Evolutionary conservation across 2,329 filamentous ascomycete genomes (phyloP), one percentile per base, ranked within the genome.

Genomic region (Pezizomycotina sp.): DNA sequence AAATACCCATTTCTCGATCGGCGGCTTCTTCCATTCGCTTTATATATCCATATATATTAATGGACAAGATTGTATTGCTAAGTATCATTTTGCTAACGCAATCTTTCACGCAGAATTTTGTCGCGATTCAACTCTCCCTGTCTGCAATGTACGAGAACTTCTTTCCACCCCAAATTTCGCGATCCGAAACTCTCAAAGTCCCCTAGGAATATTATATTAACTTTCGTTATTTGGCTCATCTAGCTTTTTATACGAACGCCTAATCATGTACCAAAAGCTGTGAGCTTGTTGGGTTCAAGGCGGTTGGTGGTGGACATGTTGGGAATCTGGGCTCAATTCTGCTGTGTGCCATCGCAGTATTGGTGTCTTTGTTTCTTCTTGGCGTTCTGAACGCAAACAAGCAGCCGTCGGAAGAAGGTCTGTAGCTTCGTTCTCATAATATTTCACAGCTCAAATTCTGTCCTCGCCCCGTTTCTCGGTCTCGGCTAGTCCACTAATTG

Each of bases 301-400:
- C 24, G n/a, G n/a, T n/a, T 18, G 42, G 71, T 48, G 64, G 65
- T 50, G 70, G 62, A 35, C 63, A 68, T 46, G 60, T 98, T 24
- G 78, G 75, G 22, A 98, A 98, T 55, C 56, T 98, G 48, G 89
- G 78, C 81, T 91, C 84, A 5, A 92, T 98, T 55, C 49, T 98
- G 28, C 57, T 95, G 25, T 77, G 71, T 45, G 81, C 66, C 45
- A 56, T 92, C 46, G 81, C 84, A 25, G 84, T 98, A 49, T 52
- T 70, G 14, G 61, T 69, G 6, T 64, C 77, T 4, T 53, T 62
- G 7, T 74, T 77, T 49, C 63, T 98, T 39, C 52, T 95, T 70
- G 77, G 60, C 68, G 72, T 48, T 92, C 89, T 13, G 79, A 95
- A 52, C 71, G 69, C 56, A 95, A 98, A 62, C 75, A 78, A 58